Conservation (phyloP, 2,329 filamentous ascomycete genomes). For the Apiospora malaysiana region DNA sequence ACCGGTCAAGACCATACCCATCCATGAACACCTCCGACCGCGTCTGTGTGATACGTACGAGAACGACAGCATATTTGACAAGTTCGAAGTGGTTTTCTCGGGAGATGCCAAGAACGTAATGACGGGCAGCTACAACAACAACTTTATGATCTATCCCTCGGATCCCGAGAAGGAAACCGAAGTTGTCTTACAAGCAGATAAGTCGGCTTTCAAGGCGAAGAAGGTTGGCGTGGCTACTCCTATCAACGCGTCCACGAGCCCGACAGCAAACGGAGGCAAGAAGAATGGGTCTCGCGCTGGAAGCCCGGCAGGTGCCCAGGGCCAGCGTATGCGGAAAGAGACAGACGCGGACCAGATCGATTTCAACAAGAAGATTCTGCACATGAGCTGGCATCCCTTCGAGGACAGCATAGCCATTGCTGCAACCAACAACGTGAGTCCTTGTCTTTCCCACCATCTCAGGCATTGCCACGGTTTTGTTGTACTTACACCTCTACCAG, state of each 20-base stretch:
- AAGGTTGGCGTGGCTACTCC: conserved; percentile 98
- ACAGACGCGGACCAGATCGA: conserved; percentile 99
- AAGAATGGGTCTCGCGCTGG: conserved; percentile 87
- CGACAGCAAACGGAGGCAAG: conserved; percentile 77
- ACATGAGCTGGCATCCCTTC: conserved; percentile 99
- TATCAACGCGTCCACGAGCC: conserved; percentile 83
- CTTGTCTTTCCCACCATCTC: background rate
- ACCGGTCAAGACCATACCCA: conserved; percentile 97
- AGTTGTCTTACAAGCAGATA: conserved; percentile 96
- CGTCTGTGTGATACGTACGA: conserved; percentile 97
- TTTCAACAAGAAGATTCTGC: conserved; percentile 99
- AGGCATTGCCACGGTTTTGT: background rate
- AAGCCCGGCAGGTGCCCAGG: conserved; percentile 83
- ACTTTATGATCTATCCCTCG: conserved; percentile 99
- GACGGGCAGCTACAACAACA: conserved; percentile 99
- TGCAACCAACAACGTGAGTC: conserved; percentile 96
- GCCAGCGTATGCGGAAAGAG: conserved; percentile 97
- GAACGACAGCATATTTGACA: conserved; percentile 99
- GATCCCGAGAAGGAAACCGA: conserved; percentile 96
- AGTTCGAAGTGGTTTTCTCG: conserved; percentile 99
- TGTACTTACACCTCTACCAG: conserved; percentile 49
- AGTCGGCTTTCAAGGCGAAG: conserved; percentile 99
- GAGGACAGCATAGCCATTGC: conserved; percentile 99
- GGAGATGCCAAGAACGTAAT: conserved; percentile 99
- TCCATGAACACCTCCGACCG: conserved; percentile 94